A percentile compares a stretch with the other conserved stretches of the same genome.
Conservation (phyloP, 2,329 filamentous ascomycete species). For the Fusarium temperatum region DNA sequence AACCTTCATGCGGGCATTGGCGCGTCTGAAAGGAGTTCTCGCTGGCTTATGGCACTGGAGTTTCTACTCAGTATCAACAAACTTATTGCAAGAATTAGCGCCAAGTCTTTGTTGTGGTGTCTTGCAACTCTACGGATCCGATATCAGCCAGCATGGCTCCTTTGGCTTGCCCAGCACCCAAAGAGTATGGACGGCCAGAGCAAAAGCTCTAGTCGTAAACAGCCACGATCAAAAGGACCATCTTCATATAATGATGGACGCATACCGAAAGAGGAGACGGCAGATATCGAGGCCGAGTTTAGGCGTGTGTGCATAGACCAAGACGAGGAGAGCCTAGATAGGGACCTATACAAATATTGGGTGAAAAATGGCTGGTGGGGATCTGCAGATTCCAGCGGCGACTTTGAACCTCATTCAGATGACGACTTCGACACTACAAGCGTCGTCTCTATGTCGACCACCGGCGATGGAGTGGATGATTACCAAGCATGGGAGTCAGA, state of each 20-base stretch:
- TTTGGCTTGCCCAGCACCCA: conserved; percentile 59
- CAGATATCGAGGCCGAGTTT: conserved; percentile 85
- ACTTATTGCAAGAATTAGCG: conserved; percentile 46
- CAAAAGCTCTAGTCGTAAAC: conserved; percentile 22
- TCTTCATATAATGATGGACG: conserved; percentile 52
- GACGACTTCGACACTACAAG: conserved; percentile 81
- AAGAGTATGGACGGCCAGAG: conserved; percentile 42
- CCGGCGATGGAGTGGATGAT: conserved; percentile 54
- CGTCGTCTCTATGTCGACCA: conserved; percentile 69
- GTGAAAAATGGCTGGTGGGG: conserved; percentile 86
- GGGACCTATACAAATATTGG: conserved; percentile 86
- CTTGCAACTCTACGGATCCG: conserved; percentile 57
- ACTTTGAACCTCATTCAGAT: conserved; percentile 69
- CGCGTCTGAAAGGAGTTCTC: conserved; percentile 77
- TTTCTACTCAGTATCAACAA: conserved; percentile 78
- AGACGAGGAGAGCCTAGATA: conserved; percentile 74
- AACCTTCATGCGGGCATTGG: conserved; percentile 74
- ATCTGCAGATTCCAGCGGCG: conserved; percentile 79
- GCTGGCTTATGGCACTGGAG: conserved; percentile 79
- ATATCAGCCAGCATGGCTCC: conserved; percentile 60
- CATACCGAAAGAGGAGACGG: conserved; percentile 67
- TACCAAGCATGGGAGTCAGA: conserved; percentile 60
- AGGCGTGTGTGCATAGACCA: conserved; percentile 61
- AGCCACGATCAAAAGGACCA: conserved; percentile 15
- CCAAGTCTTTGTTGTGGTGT: conserved; percentile 62